Percentiles rank a stretch among this genome's conserved stretches.
phyloP scores from a whole-genome alignment of 495 filamentous ascomycete genomes.

The Aspergillus bertholletiae region DNA sequence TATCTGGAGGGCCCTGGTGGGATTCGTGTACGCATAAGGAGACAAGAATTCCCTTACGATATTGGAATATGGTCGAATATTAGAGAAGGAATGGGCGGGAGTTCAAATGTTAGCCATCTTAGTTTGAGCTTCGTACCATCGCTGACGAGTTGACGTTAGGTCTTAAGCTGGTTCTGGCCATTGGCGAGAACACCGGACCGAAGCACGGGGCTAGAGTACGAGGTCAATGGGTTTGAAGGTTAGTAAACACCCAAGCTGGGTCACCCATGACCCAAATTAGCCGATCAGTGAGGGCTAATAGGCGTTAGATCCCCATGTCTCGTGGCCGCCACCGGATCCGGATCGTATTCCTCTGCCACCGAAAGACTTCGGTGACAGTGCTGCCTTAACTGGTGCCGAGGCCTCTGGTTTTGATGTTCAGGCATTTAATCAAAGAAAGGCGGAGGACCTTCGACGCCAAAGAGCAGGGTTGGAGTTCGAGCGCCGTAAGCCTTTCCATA shows the following conservation, averaged over 20 bases:
- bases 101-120: constrained; percentile 35
- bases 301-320: constrained; percentile 38
- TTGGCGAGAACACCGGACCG: constrained; percentile 53
- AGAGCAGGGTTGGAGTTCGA: constrained; percentile 25
- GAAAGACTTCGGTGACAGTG: constrained; percentile 21
- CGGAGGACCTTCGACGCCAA: constrained; percentile 47
- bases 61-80: constrained; percentile 82
- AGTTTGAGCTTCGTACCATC: not conserved
- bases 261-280: not conserved
- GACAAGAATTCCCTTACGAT: constrained; percentile 89
- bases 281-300: not conserved
- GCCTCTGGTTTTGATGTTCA: constrained; percentile 42
- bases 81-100: constrained; percentile 69
- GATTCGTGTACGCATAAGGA: constrained; percentile 47
- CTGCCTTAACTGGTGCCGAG: constrained; percentile 30
- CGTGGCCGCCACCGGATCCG: constrained; percentile 91
- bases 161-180: constrained; percentile 64
- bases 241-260: constrained; percentile 10
- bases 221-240: constrained; percentile 87
- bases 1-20: constrained; percentile 61
- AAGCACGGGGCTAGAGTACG: constrained; percentile 60
- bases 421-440: constrained; percentile 56
- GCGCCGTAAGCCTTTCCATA: constrained; percentile 49
- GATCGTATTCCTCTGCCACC: constrained; percentile 63
- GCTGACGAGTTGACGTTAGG: constrained; percentile 13